Percentiles rank a stretch among this genome's conserved stretches.
Evolutionary conservation across 495 filamentous ascomycete genomes (phyloP).

Genomic region (Alectoria sarmentosa): DNA sequence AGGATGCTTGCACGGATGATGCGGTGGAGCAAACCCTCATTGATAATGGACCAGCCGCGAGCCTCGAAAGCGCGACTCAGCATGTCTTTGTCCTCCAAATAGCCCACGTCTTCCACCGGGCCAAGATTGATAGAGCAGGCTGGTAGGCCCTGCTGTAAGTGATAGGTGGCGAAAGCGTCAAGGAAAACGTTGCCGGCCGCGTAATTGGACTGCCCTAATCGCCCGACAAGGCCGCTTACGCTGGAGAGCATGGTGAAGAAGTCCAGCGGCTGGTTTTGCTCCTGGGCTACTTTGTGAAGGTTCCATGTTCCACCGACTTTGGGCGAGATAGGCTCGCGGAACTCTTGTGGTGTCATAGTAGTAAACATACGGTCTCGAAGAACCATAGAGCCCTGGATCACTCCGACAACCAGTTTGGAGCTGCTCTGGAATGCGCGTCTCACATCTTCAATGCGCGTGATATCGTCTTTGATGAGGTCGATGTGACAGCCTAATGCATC

Average conservation of each 20-base stretch:
- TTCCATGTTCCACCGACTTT: background rate
- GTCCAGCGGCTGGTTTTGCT: background rate
- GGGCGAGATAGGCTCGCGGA: background rate
- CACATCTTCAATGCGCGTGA: background rate
- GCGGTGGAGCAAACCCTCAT: background rate
- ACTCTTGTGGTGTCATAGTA: background rate
- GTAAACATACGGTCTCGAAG: background rate
- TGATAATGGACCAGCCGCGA: background rate
- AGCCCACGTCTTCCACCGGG: background rate
- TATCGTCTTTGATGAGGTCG: background rate
- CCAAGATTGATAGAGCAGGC: background rate
- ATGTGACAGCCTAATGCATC: background rate
- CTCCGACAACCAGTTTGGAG: background rate
- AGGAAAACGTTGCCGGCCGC: background rate
- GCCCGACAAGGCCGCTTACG: background rate
- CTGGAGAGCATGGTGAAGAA: background rate
- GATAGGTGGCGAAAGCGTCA: background rate
- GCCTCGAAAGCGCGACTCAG: background rate
- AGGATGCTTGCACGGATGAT: conserved; percentile 10
- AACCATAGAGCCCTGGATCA: background rate
- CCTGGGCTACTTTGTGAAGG: background rate
- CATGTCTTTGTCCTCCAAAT: background rate
- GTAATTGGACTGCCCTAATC: background rate
- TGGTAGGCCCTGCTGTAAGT: background rate
- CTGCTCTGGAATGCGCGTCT: background rate